Percentiles rank a stretch among this genome's conserved stretches.
These are phyloP conservation scores for Cladobotryum protrusum DNA, from an alignment of 2,329 filamentous ascomycete genomes.

Conservation along the genomic window DNA sequence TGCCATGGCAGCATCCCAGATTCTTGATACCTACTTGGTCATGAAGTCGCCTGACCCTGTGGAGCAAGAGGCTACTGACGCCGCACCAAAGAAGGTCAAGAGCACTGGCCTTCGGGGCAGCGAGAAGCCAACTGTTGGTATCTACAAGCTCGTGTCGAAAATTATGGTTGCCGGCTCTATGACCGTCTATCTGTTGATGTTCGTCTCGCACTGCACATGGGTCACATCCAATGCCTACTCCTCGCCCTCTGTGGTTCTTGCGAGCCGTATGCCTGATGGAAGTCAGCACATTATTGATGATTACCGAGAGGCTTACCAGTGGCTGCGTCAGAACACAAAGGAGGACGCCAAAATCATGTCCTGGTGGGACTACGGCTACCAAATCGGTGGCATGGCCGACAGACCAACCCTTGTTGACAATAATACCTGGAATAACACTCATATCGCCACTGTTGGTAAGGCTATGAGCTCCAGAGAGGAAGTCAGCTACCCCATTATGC, in stretches of 20 bases:
- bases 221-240: slow-evolving; percentile 99
- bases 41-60: slow-evolving; percentile 54
- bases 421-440: slow-evolving; percentile 99
- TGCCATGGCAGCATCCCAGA: slow-evolving; percentile 78
- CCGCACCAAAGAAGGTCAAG: slow-evolving; percentile 53
- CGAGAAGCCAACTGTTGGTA: slow-evolving; percentile 68
- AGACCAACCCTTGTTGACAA: slow-evolving; percentile 96
- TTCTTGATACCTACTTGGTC: slow-evolving; percentile 80
- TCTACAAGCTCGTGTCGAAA: slow-evolving; percentile 79
- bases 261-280: slow-evolving; percentile 85
- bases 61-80: slow-evolving; percentile 39
- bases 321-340: slow-evolving; percentile 94
- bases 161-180: slow-evolving; percentile 65
- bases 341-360: slow-evolving; percentile 98
- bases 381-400: slow-evolving; percentile 99
- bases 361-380: slow-evolving; percentile 99
- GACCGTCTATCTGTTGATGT: slow-evolving; percentile 78
- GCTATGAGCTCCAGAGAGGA: slow-evolving; percentile 97
- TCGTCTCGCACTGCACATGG: slow-evolving; percentile 98
- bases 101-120: slow-evolving; percentile 59
- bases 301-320: slow-evolving; percentile 98
- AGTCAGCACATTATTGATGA: slow-evolving; percentile 98
- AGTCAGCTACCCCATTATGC: slow-evolving; percentile 97
- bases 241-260: slow-evolving; percentile 92
- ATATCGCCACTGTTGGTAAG: slow-evolving; percentile 98